A percentile compares a stretch with the other conserved stretches of the same genome.
Evolutionary conservation across 1,139 yeast species (phyloP).

Genomic region (Geotrichum aggregatum): DNA sequence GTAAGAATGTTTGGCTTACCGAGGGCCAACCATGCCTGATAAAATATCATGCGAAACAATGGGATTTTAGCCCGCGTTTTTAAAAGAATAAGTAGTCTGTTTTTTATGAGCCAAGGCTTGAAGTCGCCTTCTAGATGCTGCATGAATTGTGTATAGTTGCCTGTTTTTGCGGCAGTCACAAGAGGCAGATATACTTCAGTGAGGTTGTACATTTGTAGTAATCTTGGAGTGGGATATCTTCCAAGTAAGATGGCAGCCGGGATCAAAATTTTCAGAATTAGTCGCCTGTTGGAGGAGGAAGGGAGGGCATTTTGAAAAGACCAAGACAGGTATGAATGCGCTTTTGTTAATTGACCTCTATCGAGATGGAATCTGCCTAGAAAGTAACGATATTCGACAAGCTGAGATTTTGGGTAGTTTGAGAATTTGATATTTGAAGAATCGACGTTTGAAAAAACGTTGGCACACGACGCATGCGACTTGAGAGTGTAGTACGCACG

Average conservation of each 20-base stretch:
- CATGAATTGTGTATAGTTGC: constrained; percentile 31
- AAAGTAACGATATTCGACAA: constrained; percentile 62
- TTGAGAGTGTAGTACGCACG: constrained; percentile 57
- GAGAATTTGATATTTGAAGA: constrained; percentile 51
- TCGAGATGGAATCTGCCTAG: constrained; percentile 63
- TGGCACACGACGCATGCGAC: constrained; percentile 66
- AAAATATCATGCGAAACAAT: constrained; percentile 34
- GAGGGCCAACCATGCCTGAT: constrained; percentile 10
- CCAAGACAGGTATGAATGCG: constrained; percentile 61
- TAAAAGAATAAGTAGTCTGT: constrained; percentile 33
- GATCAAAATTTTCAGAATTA: constrained; percentile 50
- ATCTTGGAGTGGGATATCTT: constrained; percentile 31
- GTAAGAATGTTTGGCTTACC: constrained; percentile 7
- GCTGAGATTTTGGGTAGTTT: constrained; percentile 49
- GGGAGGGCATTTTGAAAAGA: constrained; percentile 50
- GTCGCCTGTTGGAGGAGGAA: constrained; percentile 38
- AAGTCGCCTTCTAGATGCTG: constrained; percentile 28
- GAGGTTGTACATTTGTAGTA: constrained; percentile 30
- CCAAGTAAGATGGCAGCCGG: constrained; percentile 48
- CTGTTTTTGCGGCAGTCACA: constrained; percentile 29
- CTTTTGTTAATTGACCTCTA: constrained; percentile 53
- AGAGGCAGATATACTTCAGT: constrained; percentile 33
- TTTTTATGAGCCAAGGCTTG: constrained; percentile 30
- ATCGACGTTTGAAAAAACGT: constrained; percentile 70
- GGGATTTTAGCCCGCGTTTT: constrained; percentile 12